Conservation (phyloP, 805 yeast genomes). For the Cyberlindnera misumaiensis region DNA sequence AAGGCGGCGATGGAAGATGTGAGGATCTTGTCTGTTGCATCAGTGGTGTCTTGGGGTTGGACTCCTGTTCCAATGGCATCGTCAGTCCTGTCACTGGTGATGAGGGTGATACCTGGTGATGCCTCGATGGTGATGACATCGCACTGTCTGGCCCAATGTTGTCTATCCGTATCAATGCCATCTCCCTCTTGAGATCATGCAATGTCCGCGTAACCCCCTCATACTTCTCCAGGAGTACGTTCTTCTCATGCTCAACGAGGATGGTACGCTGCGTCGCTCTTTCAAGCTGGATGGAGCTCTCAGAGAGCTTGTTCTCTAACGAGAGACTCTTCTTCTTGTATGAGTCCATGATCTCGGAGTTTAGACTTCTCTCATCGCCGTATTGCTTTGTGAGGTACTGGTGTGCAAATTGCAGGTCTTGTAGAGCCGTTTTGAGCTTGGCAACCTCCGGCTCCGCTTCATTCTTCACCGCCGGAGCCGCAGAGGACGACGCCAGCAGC, state of each 20-base stretch:
- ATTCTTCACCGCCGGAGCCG: neutral
- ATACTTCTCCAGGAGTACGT: constrained; percentile 24
- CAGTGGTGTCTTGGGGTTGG: constrained; percentile 19
- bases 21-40: constrained; percentile 8
- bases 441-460: constrained; percentile 11
- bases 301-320: constrained; percentile 45
- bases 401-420: constrained; percentile 66
- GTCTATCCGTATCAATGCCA: constrained; percentile 31
- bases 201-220: constrained; percentile 34
- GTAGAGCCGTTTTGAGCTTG: constrained; percentile 48
- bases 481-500: constrained; percentile 1
- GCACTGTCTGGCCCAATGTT: constrained; percentile 11
- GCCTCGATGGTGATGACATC: constrained; percentile 9
- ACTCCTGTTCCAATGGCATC: constrained; percentile 10
- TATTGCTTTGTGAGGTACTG: constrained; percentile 61
- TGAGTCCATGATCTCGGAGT: constrained; percentile 45
- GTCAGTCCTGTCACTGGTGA: constrained; percentile 22
- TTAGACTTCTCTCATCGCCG: constrained; percentile 56
- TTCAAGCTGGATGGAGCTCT: constrained; percentile 30
- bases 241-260: constrained; percentile 30
- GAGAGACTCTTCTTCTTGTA: constrained; percentile 42
- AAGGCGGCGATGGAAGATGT: neutral
- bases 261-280: constrained; percentile 30
- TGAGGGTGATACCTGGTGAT: constrained; percentile 12
- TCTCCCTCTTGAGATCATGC: constrained; percentile 36